Evolutionary conservation across 495 filamentous ascomycete species (phyloP), one percentile per base, ranked within the genome.

Genomic region (Tetracladium setigerum): DNA sequence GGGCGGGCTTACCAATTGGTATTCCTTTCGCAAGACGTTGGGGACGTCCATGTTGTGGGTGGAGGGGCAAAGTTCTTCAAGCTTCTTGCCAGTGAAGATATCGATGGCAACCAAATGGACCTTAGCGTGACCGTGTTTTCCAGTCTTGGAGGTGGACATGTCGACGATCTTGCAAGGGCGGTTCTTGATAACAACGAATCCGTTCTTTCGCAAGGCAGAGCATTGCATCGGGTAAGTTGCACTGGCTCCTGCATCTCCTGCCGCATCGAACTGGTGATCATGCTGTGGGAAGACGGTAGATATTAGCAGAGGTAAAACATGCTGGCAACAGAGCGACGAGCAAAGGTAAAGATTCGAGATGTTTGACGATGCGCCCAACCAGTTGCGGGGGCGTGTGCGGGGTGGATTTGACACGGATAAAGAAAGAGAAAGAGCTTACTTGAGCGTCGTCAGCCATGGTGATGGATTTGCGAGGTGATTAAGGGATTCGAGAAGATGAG

Each of bases 41-140:
- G 92, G 92, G 56, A 99, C 92, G 64, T 99, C 88, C 92, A 99
- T 99, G 80, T 97, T 97, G 83, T 99, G 92, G 81, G 92, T 99
- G 67, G 92, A 97, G 52, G 92, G 92, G 73, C 86, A 97, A 49
- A 99, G 85, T 71, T 99, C 92, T 79, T 99, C 92, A 50, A 92
- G 76, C 81, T 99, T 99, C 87, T 97, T 97, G 79, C 79, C 79
- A 52, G 89, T 99, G 79, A 99, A 99, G 77, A 99, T 96, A 67
- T 99, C 92, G 66, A 91, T 81, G 64, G 87, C 92, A 61, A 94
- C 82, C 52, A 99, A 71, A 77, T 99, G 89, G 67, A 97, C 92
- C 84, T 99, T 99, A 70, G 92, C 92, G 84, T 99, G 92, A 69
- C 92, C 92, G 85, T 99, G 92, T 87, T 99, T 99, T 69, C 92